These are phyloP conservation scores for Ceratocystis variospora DNA, from an alignment of 2,329 filamentous ascomycete genomes.

Conservation along the genomic window DNA sequence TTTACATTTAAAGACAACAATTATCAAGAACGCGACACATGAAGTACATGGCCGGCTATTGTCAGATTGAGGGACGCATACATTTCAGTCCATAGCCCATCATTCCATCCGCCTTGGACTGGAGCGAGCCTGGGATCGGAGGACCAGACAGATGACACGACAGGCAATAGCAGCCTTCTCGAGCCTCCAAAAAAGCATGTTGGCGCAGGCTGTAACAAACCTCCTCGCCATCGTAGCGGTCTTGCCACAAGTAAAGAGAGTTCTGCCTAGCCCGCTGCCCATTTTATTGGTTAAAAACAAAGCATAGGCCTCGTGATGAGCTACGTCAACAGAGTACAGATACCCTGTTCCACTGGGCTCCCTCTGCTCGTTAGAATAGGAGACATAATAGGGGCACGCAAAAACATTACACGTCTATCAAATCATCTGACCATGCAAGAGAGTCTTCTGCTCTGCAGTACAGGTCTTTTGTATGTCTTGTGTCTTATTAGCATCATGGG, in stretches of 20 bases:
- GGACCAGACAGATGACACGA: background rate
- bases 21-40: constrained; percentile 7
- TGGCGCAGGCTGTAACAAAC: background rate
- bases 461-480: background rate
- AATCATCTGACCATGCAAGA: background rate
- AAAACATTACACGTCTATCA: background rate
- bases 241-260: background rate
- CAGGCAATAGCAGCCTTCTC: background rate
- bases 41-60: background rate
- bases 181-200: background rate
- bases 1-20: background rate
- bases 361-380: background rate
- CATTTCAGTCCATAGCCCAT: background rate
- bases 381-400: background rate
- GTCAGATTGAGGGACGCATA: background rate
- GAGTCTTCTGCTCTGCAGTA: background rate
- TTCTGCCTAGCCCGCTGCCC: background rate
- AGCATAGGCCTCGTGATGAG: background rate
- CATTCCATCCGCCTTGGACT: background rate
- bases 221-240: background rate
- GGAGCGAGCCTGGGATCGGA: background rate
- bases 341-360: background rate
- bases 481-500: background rate
- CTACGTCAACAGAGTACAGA: background rate
- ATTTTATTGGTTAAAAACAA: background rate